Evolutionary conservation across 345 rosid species (phyloP), one percentile per base, ranked within the genome.

Genomic region (Euclidium syriacum): DNA sequence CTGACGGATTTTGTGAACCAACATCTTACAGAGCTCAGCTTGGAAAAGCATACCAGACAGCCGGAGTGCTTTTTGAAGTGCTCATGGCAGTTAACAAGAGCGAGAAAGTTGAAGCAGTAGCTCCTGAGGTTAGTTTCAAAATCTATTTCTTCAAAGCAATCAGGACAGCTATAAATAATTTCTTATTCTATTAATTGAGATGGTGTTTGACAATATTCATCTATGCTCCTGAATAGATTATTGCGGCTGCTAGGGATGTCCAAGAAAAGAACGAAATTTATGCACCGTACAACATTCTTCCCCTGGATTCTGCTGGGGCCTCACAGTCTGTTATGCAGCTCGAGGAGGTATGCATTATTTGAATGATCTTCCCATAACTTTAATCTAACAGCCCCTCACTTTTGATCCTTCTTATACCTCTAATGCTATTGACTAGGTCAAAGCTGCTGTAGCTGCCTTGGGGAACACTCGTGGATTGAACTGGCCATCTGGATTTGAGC

Each of bases 21-120:
- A 53, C 55, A 73, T 59, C 52, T 71, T 65, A 64, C 78, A 94
- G 99, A 77, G 99, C 95, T 78, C 99, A 94, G 77, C 97, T 94
- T 73, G 99, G 94, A 26, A 90, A 94, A 77, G 99, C 96, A 72
- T 90, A 94, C 75, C 96, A 84, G 81, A 94, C 97, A 9, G 99
- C 99, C 0, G 97, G 99, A 44, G 96, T 94, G 52, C 99, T 94
- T 62, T 94, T 83, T 74, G 95, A 94, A 83, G 99, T 90, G 60
- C 96, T 94, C 54, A 90, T 91, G 54, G 98, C 98, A 15, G 98
- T 90, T 58, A 94, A 90, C 74, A 92, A 92, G 82, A 75, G 86
- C n/a, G 98, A 92, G 69, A 84, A 92, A 81, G 96, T 89, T 36
- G 98, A 92, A 84, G 97, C 89, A 81, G 99, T 92, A 80, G 95